Evolutionary conservation across 2,329 filamentous ascomycete genomes (phyloP), one percentile per base, ranked within the genome.

Genomic region (Furcasterigmium furcatum): DNA sequence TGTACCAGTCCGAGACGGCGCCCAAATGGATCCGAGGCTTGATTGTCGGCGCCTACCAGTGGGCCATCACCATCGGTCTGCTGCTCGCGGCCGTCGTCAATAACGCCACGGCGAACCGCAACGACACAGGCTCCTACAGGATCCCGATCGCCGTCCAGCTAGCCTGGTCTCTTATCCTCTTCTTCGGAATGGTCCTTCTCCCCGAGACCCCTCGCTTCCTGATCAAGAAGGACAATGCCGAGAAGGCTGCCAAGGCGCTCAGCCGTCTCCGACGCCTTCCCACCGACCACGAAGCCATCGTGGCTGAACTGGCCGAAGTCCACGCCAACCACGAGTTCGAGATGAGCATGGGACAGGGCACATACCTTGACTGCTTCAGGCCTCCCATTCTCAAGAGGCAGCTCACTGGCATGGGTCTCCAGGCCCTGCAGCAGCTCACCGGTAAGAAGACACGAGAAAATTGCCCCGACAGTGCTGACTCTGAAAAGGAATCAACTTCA

Each of bases 121-220:
- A 73, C 18, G 74, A 83, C 52, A 75, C 76, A 0, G 77, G 78
- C 5, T 79, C 72, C 9, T 85, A 85, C 61, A 77, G 82, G 2
- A 84, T 85, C 46, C 82, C 82, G 12, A 74, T 85, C 46, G 78
- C 73, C 4, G 58, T 85, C 1, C 82, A 85, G 57, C 87, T 89
- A 49, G 70, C 75, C 3, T 90, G 85, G 84, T 79, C 85, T 5
- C 61, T 88, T 19, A 74, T 89, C 49, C 74, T 90, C 20, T 76
- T 83, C 45, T 36, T 53, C 34, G 86, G 86, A 45, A 79, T 90
- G 71, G 48, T 85, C 22, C 48, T 88, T 44, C 75, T 91, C 2
- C 87, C 87, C 8, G 87, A 91, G 60, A 88, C 86, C 0, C 86
- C 87, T 2, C 79, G 87, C 19, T 91, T 73, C 62, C 68, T 86